Base-by-base conservation (phyloP, 257 asterid species). In the Capsicum pubescens region DNA sequence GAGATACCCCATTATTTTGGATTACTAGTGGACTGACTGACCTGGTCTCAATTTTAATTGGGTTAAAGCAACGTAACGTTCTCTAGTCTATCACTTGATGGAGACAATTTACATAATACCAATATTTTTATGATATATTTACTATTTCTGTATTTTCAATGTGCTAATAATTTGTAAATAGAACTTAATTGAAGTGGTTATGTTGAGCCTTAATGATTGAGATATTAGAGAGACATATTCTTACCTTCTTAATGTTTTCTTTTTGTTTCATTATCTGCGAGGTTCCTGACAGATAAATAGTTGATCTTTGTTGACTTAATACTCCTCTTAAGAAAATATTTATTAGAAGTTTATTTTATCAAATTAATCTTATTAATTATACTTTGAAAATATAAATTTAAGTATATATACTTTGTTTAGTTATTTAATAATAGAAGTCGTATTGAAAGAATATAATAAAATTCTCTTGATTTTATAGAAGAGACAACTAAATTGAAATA, bases 11-110 rank as follows among this genome's bases (percentile, higher is more conserved):
- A 64, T 64, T 63, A 21, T 12, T 64, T 63, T 63, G 70, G 71
- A 66, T 32, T 66, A 66, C 46, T 66, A 66, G 46, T 66, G 71
- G 71, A 56, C 59, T 12, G 68, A 60, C 69, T 21, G 69, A 61
- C 69, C 8, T 21, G 2, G 39, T 26, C 32, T 64, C n/a, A 32
- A 64, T 32, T 32, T 64, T 64, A 12, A 12, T 64, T 64, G 46
- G 46, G 44, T 64, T 21, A 21, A 63, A 21, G 42, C 2, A 44
- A 44, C 48, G 21, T 50, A 55, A 26, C 5, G 44, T 64, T 26
- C 44, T 26, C 71, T 64, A 12, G 5, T 15, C 44, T 11, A 64
- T 26, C 42, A 10, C 70, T 64, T 63, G 42, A 64, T 64, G 71
- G 71, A 26, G 44, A 11, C 44, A 56, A 14, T 56, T 14, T 56